Conservation (phyloP, 495 filamentous ascomycete genomes). For the Hypoxylon fragiforme region DNA sequence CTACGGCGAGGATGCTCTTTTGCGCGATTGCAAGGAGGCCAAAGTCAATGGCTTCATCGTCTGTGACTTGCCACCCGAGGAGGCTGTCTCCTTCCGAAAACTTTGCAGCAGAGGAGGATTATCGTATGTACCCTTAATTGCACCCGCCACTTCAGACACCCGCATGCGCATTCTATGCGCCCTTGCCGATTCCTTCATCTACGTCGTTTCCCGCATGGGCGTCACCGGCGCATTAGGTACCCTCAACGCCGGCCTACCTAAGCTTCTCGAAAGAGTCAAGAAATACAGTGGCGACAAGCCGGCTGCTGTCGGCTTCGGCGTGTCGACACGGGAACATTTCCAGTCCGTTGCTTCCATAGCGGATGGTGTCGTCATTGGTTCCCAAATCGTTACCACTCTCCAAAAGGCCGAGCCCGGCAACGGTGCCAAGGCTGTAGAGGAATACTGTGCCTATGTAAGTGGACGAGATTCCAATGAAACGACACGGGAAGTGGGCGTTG, state of each 20-base stretch:
- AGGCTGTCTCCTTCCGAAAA: conserved; percentile 88
- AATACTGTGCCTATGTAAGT: conserved; percentile 82
- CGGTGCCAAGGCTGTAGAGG: conserved; percentile 73
- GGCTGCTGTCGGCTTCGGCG: conserved; percentile 90
- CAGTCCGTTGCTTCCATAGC: conserved; percentile 77
- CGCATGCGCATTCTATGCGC: conserved; percentile 95
- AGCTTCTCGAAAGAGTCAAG: conserved; percentile 83
- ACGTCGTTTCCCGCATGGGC: conserved; percentile 97
- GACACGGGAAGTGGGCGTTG: conserved; percentile 64
- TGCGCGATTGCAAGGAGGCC: conserved; percentile 81
- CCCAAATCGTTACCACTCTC: conserved; percentile 83
- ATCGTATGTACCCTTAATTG: conserved; percentile 94
- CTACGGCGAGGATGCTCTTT: conserved; percentile 88
- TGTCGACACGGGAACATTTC: conserved; percentile 95
- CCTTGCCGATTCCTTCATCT: conserved; percentile 98
- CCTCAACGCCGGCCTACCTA: conserved; percentile 76
- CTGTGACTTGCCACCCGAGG: conserved; percentile 95
- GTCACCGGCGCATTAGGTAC: conserved; percentile 88
- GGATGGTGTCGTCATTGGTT: conserved; percentile 97
- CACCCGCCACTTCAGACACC: conserved; percentile 85
- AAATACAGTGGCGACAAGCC: conserved; percentile 88
- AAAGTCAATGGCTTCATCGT: conserved; percentile 97
- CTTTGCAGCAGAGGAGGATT: conserved; percentile 78
- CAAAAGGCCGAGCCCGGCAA: conserved; percentile 70
- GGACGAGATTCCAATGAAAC: conserved; percentile 58